A percentile compares a stretch with the other conserved stretches of the same genome.
phyloP scores from a whole-genome alignment of 164 flowering plant genomes.

The Magnolia officinalis region DNA sequence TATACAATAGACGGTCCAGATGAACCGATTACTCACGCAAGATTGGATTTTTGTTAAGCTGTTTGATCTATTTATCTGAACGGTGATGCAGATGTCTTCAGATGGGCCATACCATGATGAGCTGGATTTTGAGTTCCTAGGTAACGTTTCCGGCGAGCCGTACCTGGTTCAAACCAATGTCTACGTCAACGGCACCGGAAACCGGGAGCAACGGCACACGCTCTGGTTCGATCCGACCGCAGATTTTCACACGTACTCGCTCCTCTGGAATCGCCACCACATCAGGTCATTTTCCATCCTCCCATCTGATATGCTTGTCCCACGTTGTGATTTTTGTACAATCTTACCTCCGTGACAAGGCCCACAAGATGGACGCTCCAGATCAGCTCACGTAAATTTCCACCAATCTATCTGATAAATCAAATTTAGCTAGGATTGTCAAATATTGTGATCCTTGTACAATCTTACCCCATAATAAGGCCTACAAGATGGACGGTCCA shows the following conservation, averaged over 20 bases:
- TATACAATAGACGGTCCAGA: too few relatives aligned
- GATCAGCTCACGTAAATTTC: too few relatives aligned
- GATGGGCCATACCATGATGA: constrained; percentile 38
- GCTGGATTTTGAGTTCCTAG: constrained; percentile 45
- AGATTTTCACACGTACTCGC: constrained; percentile 37
- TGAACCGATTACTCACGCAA: too few relatives aligned
- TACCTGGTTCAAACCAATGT: constrained; percentile 48
- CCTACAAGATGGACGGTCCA: too few relatives aligned
- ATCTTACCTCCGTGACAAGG: background rate
- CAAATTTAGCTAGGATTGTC: too few relatives aligned
- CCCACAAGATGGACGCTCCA: too few relatives aligned
- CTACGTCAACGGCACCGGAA: constrained; percentile 37
- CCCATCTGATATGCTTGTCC: background rate
- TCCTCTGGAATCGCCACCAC: constrained; percentile 35
- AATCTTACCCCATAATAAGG: too few relatives aligned
- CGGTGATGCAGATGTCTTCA: constrained; percentile 34
- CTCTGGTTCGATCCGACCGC: constrained; percentile 47
- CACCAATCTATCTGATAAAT: background rate
- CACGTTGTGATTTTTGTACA: background rate
- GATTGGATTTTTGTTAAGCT: background rate
- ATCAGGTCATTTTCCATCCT: constrained; percentile 20
- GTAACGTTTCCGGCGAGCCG: constrained; percentile 39
- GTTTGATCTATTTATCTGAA: background rate
- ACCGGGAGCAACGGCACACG: constrained; percentile 37
- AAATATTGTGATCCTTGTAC: too few relatives aligned